Evolutionary conservation across 306 rosid genomes (phyloP), one percentile per base, ranked within the genome.

Genomic region (Ammopiptanthus mongolicus): DNA sequence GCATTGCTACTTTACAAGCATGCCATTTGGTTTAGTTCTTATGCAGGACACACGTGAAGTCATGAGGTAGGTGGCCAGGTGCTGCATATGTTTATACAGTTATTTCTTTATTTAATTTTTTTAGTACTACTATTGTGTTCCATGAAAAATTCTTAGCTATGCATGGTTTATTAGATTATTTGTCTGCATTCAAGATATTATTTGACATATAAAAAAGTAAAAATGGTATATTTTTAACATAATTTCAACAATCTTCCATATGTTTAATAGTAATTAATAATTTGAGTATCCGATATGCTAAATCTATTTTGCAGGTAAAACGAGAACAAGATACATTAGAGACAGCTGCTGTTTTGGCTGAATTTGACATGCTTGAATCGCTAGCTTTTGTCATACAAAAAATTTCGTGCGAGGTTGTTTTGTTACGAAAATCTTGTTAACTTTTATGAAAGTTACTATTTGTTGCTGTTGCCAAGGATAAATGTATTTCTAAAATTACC

Each of bases 381-480:
- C 41, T 88, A 75, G 71, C 95, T 80, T 84, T 78, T 71, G 53
- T 91, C 75, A 85, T 94, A 48, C 87, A 91, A 57, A 90, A 87
- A 87, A 87, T 91, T 51, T 84, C 88, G 0, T 82, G 88, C 53
- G 93, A 94, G 96, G 98, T 94, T 59, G 8, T 53, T 22, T 50
- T 76, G 8, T 8, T 36, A 12, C 53, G 42, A 64, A 67, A 58
- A 56, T 50, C 29, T 70, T n/a, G 28, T 53, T 1, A 44, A 75
- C 65, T 39, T 80, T 77, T 65, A 64, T 57, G 17, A n/a, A 37
- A 75, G 80, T 52, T 74, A 4, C 15, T 59, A 23, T 48, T 51
- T 59, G 2, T 52, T 21, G 17, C 66, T 59, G 42, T 65, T 69
- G 34, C 55, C 17, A 13, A 25, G 64, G 76, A 75, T 75, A 71